Percentiles rank a stretch among this genome's conserved stretches.
Conservation (phyloP, 345 rosid species). For the Salix caprea region DNA sequence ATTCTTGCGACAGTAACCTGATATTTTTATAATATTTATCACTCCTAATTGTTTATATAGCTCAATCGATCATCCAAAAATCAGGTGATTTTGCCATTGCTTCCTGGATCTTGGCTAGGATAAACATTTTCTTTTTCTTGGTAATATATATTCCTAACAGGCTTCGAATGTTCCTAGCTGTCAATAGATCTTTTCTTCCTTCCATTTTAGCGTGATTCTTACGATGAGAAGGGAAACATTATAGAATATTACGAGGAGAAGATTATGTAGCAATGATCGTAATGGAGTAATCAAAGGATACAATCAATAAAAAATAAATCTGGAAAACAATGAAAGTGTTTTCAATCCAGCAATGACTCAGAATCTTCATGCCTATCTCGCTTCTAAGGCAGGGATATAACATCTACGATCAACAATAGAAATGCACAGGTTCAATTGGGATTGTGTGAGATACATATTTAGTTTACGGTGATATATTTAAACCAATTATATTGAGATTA, state of each 20-base stretch:
- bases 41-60: too few relatives aligned
- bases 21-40: background rate
- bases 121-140: background rate
- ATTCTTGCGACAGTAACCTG: background rate
- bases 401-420: background rate
- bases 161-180: background rate
- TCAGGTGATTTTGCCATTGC: too few relatives aligned
- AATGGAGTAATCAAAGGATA: too few relatives aligned
- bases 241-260: too few relatives aligned
- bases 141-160: background rate
- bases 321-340: background rate
- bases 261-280: too few relatives aligned
- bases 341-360: background rate
- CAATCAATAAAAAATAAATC: background rate
- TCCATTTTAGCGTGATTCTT: background rate
- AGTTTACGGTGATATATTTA: too few relatives aligned
- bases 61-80: too few relatives aligned
- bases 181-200: background rate
- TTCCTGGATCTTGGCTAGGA: too few relatives aligned
- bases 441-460: background rate
- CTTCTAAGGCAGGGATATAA: background rate
- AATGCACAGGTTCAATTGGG: background rate
- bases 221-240: too few relatives aligned
- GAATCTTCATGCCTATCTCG: background rate
- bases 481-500: too few relatives aligned